Evolutionary conservation across 106 monocot genomes (phyloP), one percentile per base, ranked within the genome.

Genomic region (Dactylorhiza incarnata): DNA sequence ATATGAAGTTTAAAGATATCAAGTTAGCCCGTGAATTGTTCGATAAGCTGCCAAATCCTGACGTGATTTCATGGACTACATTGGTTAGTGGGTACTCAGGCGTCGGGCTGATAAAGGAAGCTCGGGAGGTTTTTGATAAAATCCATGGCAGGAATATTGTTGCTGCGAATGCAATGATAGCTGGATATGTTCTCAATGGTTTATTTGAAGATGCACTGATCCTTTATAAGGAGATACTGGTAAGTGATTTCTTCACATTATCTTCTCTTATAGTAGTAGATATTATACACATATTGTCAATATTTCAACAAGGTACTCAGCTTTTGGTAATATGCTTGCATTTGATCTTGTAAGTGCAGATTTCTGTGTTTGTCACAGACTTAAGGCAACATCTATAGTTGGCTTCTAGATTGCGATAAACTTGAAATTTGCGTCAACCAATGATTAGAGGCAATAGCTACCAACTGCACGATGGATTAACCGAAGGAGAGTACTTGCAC

Each of bases 151-250:
- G 78, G 46, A 79, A 81, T 76, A 61, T 54, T 72, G 81, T 87
- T 11, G 70, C 81, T 68, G 83, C 80, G 81, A 83, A 87, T 71
- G 83, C 81, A 3, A 87, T 87, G 78, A 77, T 87, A 20, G 75
- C 78, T 17, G 78, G 75, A 16, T 84, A 78, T 78, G 83, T 83
- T 26, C 62, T 48, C 0, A 83, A 87, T 78, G 75, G 52, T 25
- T 54, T 70, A 19, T 83, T 83, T 52, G 45, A 76, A 45, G 83
- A 71, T 61, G 83, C 83, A n/a, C 9, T 83, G 63, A 72, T 71
- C 22, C 81, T 87, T 72, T 83, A 75, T 44, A 77, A 72, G 23
- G 75, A 87, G 19, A 83, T 83, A 78, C 56, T 78, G 81, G 87
- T 84, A 81, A 45, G 68, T 50, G 12, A 26, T 56, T n/a, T n/a